These are phyloP conservation scores for Pestalotiopsis sp. DNA, from an alignment of 2,329 filamentous ascomycete genomes.

Conservation along the genomic window DNA sequence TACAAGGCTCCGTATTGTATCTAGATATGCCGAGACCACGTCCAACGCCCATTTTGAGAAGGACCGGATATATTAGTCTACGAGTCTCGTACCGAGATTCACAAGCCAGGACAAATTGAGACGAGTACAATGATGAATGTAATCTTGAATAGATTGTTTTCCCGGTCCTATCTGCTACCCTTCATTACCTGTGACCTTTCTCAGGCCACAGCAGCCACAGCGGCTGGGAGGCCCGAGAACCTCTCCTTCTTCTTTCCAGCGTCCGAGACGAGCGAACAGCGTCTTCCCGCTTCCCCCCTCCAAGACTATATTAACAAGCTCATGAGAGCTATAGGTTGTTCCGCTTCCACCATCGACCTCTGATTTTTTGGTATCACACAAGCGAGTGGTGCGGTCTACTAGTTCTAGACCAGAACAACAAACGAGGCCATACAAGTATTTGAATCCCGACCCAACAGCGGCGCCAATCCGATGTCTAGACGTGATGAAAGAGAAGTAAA, in stretches of 20 bases:
- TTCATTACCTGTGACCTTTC: not conserved
- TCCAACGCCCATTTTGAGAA: no score
- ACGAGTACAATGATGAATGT: no score
- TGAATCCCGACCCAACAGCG: slow-evolving; percentile 7
- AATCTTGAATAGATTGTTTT: no score
- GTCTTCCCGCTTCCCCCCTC: not conserved
- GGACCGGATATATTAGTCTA: no score
- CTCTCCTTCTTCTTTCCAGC: not conserved
- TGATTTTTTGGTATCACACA: slow-evolving; percentile 10
- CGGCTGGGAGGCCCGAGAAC: not conserved
- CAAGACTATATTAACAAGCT: slow-evolving; percentile 2
- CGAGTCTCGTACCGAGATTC: no score
- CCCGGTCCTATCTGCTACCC: not conserved
- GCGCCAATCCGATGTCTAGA: slow-evolving; percentile 7
- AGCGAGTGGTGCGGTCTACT: slow-evolving; percentile 2
- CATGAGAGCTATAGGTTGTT: not conserved
- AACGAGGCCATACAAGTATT: not conserved
- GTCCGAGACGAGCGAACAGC: not conserved
- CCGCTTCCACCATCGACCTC: not conserved
- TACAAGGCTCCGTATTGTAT: no score
- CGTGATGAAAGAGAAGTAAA: not conserved
- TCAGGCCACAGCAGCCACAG: not conserved
- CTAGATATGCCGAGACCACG: no score
- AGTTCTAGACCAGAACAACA: slow-evolving; percentile 3
- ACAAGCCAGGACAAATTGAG: no score